Evolutionary conservation across 352 stramenopile species (phyloP).

Genomic region (Phytophthora idaei): DNA sequence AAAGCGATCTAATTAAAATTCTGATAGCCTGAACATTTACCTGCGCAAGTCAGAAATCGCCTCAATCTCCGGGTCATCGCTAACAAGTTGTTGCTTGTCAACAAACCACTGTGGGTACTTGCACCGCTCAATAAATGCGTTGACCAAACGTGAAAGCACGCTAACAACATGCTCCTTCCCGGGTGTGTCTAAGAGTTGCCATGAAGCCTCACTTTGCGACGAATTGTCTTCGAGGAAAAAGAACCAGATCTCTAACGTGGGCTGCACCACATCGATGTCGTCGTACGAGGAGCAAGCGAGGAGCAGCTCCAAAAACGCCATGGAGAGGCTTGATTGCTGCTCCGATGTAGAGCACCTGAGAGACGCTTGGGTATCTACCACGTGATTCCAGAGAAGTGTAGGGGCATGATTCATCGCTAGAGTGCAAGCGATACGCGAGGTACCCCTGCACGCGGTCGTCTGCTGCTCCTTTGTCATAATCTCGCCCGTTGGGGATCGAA

Average conservation of each 20-base stretch:
- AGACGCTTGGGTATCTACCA: neutral
- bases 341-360: neutral
- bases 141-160: constrained; percentile 69
- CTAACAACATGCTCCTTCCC: constrained; percentile 45
- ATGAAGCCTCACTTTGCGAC: constrained; percentile 46
- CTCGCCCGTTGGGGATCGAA: constrained; percentile 1
- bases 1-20: neutral
- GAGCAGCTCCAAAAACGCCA: constrained; percentile 63
- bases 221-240: constrained; percentile 79
- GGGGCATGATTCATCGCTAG: constrained; percentile 53
- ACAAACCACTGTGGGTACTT: constrained; percentile 68
- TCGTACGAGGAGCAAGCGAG: constrained; percentile 64
- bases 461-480: constrained; percentile 30
- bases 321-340: constrained; percentile 25
- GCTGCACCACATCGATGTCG: constrained; percentile 60
- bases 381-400: constrained; percentile 34
- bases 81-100: constrained; percentile 52
- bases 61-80: constrained; percentile 69
- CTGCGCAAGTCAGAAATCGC: constrained; percentile 53
- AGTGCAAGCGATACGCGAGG: constrained; percentile 54
- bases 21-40: constrained; percentile 30
- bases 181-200: constrained; percentile 40
- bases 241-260: constrained; percentile 89
- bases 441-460: constrained; percentile 36
- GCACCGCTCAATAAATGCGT: constrained; percentile 67